Evolutionary conservation across 441 rosid species (phyloP).

Genomic region (Brassica balearica): DNA sequence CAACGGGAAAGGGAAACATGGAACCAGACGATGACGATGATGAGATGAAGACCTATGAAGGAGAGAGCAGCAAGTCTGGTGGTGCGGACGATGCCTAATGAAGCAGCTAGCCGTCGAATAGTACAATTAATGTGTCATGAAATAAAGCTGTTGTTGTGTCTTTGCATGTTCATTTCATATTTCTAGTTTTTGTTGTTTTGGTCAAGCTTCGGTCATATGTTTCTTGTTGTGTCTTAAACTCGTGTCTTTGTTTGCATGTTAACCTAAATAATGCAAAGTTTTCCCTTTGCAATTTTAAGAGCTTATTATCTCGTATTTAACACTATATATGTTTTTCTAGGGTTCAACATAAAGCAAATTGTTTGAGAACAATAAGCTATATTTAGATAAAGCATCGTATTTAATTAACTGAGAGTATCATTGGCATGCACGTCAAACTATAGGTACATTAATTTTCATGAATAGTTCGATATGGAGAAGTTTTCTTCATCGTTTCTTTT

Average conservation of each 20-base stretch:
- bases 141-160: not conserved
- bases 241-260: constrained; percentile 15
- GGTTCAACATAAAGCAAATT: not conserved
- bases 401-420: not conserved
- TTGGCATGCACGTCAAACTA: not conserved
- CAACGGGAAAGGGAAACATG: not conserved
- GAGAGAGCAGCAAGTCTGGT: not conserved
- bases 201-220: constrained; percentile 12
- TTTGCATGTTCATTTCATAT: not conserved
- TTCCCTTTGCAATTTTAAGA: not conserved
- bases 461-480: not conserved
- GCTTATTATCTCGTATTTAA: not conserved
- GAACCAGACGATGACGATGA: constrained; percentile 7
- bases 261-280: constrained; percentile 7
- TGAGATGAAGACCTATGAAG: not conserved
- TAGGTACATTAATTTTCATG: not conserved
- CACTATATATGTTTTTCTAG: not conserved
- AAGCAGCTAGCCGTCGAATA: not conserved
- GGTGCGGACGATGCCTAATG: constrained; percentile 6
- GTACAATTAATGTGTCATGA: not conserved
- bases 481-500: too few species aligned
- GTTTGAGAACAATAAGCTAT: not conserved
- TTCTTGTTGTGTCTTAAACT: not conserved
- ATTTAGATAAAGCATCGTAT: not conserved
- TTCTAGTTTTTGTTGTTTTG: constrained; percentile 3